Evolutionary conservation across 1,284 basidiomycete species (phyloP).

Genomic region (Ustanciosporium gigantosporum): DNA sequence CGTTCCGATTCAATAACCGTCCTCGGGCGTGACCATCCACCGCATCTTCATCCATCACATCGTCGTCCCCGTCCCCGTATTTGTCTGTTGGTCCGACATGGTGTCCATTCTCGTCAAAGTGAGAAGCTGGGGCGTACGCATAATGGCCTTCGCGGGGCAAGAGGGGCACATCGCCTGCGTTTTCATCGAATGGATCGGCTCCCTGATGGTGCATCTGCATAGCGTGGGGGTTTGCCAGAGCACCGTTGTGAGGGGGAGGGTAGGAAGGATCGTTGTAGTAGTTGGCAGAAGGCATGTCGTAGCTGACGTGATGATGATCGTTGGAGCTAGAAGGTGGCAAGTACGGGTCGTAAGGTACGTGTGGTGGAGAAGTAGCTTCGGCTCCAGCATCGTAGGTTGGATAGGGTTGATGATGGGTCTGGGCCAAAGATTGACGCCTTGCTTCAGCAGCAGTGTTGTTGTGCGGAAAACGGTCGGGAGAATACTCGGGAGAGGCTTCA

Average conservation of each 20-base stretch:
- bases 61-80: constrained; percentile 37
- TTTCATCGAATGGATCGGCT: constrained; percentile 28
- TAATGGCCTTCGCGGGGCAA: constrained; percentile 35
- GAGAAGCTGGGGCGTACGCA: constrained; percentile 47
- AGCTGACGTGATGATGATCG: constrained; percentile 21
- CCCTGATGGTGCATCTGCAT: constrained; percentile 11
- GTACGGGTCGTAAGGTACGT: constrained; percentile 32
- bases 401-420: constrained; percentile 19
- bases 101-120: constrained; percentile 50
- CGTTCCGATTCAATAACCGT: constrained; percentile 7
- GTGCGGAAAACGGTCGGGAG: constrained; percentile 8
- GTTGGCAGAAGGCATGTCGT: constrained; percentile 26
- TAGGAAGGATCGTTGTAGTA: constrained; percentile 18
- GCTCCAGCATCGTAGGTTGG: constrained; percentile 44
- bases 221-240: constrained; percentile 29
- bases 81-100: constrained; percentile 38
- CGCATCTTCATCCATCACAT: constrained; percentile 45
- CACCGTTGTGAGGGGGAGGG: constrained; percentile 8
- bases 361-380: constrained; percentile 16
- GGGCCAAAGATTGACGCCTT: constrained; percentile 7
- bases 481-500: neutral
- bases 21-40: constrained; percentile 31
- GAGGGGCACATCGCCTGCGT: constrained; percentile 38
- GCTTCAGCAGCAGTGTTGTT: constrained; percentile 15
- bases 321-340: constrained; percentile 16